Evolutionary conservation across 495 filamentous ascomycete species (phyloP).

Genomic region (Mytilinidion resinicola): DNA sequence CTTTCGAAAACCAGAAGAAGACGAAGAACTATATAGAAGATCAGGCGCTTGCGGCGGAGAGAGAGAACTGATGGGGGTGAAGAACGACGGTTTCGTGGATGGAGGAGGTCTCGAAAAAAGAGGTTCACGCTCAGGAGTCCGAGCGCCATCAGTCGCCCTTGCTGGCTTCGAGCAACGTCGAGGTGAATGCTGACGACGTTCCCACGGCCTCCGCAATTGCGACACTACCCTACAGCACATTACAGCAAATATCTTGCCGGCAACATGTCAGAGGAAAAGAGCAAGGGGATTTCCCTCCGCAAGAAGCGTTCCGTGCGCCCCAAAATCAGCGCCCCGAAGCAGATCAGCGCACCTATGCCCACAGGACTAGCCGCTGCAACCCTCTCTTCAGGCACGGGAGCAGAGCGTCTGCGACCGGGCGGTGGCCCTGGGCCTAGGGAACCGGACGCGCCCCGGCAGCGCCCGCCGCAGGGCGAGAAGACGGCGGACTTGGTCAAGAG

Average conservation of each 20-base stretch:
- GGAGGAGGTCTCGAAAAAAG: too few relatives aligned
- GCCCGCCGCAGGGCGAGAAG: constrained; percentile 34
- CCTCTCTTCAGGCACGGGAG: constrained; percentile 3
- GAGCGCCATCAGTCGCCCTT: too few relatives aligned
- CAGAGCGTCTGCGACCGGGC: background rate
- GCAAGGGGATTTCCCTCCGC: constrained; percentile 79
- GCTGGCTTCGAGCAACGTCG: background rate
- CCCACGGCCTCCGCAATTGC: background rate
- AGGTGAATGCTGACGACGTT: background rate
- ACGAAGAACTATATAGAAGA: constrained; percentile 4
- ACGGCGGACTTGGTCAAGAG: constrained; percentile 92
- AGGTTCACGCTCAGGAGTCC: too few relatives aligned
- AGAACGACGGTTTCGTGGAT: too few relatives aligned
- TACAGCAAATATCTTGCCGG: background rate
- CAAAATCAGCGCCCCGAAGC: constrained; percentile 75
- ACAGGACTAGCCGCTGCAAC: constrained; percentile 27
- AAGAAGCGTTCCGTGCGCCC: constrained; percentile 76
- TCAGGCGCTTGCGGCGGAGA: background rate
- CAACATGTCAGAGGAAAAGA: constrained; percentile 48
- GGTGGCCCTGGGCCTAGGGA: background rate
- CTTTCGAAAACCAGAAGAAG: constrained; percentile 18
- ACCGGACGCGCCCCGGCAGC: constrained; percentile 26
- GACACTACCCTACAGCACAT: background rate
- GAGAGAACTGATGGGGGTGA: too few relatives aligned
- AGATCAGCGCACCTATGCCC: constrained; percentile 55